Conservation (phyloP, 73 alveolate genomes). For the Stentor roeselii region DNA sequence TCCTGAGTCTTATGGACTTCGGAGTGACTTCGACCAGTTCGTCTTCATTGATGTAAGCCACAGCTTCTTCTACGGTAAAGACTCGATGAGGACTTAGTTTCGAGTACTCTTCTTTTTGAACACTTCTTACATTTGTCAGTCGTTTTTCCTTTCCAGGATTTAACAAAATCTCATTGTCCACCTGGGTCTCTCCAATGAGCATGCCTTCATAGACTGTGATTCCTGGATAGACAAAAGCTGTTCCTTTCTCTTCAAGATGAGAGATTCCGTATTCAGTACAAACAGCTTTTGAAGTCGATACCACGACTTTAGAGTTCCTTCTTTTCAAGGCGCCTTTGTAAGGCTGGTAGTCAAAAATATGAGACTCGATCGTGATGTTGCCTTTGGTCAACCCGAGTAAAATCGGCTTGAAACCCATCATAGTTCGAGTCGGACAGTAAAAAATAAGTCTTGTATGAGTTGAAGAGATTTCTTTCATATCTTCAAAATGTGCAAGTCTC, state of each 20-base stretch:
- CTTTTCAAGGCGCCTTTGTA: conserved; percentile 71
- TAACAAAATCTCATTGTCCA: conserved; percentile 76
- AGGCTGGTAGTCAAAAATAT: conserved; percentile 64
- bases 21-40: conserved; percentile 86
- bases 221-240: conserved; percentile 63
- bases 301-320: conserved; percentile 66
- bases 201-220: conserved; percentile 68
- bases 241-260: conserved; percentile 74
- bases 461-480: conserved; percentile 39
- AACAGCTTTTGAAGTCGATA: conserved; percentile 58
- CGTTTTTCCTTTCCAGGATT: conserved; percentile 72
- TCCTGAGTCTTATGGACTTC: conserved; percentile 77
- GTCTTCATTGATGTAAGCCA: conserved; percentile 72
- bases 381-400: conserved; percentile 77
- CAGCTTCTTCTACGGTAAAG: conserved; percentile 73
- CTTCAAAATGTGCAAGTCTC: conserved; percentile 63
- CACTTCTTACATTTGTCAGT: conserved; percentile 71
- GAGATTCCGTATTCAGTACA: conserved; percentile 74
- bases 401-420: conserved; percentile 79
- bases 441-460: conserved; percentile 47
- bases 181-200: conserved; percentile 81
- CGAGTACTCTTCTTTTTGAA: conserved; percentile 61
- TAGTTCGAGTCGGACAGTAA: conserved; percentile 81
- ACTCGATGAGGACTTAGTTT: conserved; percentile 50
- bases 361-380: conserved; percentile 62